Percentiles rank a stretch among this genome's conserved stretches.
Evolutionary conservation across 2,329 filamentous ascomycete species (phyloP).

Genomic region (Fusarium solani-melongenae): DNA sequence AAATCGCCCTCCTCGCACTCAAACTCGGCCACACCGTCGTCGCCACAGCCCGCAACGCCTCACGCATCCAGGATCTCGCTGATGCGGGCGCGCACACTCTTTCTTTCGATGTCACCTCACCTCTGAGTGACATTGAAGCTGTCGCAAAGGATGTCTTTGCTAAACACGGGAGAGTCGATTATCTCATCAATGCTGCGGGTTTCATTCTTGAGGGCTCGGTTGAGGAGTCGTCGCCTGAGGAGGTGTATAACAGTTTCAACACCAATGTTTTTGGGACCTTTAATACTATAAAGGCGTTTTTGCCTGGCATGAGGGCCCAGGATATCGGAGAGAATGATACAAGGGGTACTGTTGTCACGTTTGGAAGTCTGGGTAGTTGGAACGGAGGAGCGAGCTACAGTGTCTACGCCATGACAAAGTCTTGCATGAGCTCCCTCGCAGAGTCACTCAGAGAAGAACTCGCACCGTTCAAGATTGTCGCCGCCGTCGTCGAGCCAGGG

Average conservation of each 20-base stretch:
- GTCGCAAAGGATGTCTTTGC: conserved; percentile 48
- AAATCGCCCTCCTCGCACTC: conserved; percentile 57
- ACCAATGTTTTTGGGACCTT: conserved; percentile 66
- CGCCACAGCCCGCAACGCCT: conserved; percentile 58
- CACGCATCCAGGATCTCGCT: conserved; percentile 55
- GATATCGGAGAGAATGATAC: conserved; percentile 35
- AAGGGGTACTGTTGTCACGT: conserved; percentile 52
- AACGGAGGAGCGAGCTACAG: conserved; percentile 50
- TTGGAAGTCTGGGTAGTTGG: conserved; percentile 61
- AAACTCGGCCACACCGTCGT: conserved; percentile 60
- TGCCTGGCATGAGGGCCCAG: conserved; percentile 59
- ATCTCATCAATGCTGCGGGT: conserved; percentile 61
- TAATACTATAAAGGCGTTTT: conserved; percentile 59
- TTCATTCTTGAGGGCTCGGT: conserved; percentile 56
- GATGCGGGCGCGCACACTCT: conserved; percentile 55
- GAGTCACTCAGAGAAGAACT: conserved; percentile 58
- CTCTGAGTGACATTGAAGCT: conserved; percentile 50
- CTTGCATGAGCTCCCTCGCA: conserved; percentile 56
- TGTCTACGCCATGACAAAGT: conserved; percentile 59
- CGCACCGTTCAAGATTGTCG: conserved; percentile 56
- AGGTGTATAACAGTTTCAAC: conserved; percentile 55
- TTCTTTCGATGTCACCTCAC: conserved; percentile 59
- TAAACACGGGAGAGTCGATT: conserved; percentile 55
- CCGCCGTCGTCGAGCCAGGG: conserved; percentile 60
- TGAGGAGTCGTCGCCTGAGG: conserved; percentile 53